These are phyloP conservation scores for Phylloporus rhodoxanthus DNA, from an alignment of 768 basidiomycete species.

Conservation along the genomic window DNA sequence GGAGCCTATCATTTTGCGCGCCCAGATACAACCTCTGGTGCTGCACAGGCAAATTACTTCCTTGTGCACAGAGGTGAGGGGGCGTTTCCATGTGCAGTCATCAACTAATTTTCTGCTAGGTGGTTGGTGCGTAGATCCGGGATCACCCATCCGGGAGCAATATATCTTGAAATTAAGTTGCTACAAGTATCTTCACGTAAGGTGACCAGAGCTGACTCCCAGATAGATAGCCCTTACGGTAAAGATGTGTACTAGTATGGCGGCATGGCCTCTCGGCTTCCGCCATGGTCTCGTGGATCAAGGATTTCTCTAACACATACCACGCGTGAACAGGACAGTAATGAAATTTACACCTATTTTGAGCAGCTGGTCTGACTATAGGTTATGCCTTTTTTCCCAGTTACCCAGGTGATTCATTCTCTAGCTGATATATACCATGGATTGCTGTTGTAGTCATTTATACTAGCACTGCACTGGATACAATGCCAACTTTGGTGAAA, in stretches of 20 bases:
- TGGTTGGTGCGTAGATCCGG: slow-evolving; percentile 52
- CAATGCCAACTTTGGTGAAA: slow-evolving; percentile 42
- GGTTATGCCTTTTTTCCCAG: slow-evolving; percentile 18
- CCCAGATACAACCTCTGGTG: slow-evolving; percentile 48
- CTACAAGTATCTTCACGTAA: not conserved
- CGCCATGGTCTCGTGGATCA: slow-evolving; percentile 59
- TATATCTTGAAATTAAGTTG: slow-evolving; percentile 56
- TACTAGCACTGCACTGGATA: slow-evolving; percentile 60
- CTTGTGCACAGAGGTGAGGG: slow-evolving; percentile 46
- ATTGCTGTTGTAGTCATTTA: slow-evolving; percentile 44
- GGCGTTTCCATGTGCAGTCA: not conserved
- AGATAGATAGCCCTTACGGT: slow-evolving; percentile 46
- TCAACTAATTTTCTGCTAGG: slow-evolving; percentile 24
- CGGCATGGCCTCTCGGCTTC: slow-evolving; percentile 46
- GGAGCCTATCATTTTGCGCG: slow-evolving; percentile 60
- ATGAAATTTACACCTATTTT: not conserved
- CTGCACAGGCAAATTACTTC: slow-evolving; percentile 55
- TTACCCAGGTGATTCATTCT: slow-evolving; percentile 33
- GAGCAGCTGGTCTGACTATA: not conserved
- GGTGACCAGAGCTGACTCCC: not conserved
- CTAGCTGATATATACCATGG: slow-evolving; percentile 1
- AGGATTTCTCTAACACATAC: slow-evolving; percentile 58
- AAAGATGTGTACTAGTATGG: slow-evolving; percentile 48
- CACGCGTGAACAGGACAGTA: slow-evolving; percentile 43
- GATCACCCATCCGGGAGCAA: slow-evolving; percentile 56